A percentile compares a stretch with the other conserved stretches of the same genome.
Evolutionary conservation across 2,329 filamentous ascomycete species (phyloP).

Genomic region (Fusarium solani-melongenae): DNA sequence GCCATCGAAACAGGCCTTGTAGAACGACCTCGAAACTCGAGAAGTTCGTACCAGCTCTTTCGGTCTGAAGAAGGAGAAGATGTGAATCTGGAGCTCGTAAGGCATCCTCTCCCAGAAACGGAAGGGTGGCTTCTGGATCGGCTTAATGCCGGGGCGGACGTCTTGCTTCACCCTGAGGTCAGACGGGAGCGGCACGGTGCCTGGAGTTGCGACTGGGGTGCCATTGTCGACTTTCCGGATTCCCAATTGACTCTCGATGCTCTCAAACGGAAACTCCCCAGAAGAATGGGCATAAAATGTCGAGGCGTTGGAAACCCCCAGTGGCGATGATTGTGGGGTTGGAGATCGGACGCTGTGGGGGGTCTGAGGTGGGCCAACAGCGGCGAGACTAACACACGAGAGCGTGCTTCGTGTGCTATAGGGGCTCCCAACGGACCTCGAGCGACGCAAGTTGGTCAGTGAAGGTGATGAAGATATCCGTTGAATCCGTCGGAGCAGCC

Average conservation of each 20-base stretch:
- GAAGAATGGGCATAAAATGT: slow-evolving; percentile 54
- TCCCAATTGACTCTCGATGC: slow-evolving; percentile 60
- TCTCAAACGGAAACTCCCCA: slow-evolving; percentile 55
- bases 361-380: slow-evolving; percentile 46
- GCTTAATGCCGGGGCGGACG: slow-evolving; percentile 28
- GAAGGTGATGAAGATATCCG: slow-evolving; percentile 86
- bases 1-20: slow-evolving; percentile 90
- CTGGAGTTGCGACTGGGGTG: slow-evolving; percentile 51
- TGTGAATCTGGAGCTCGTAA: slow-evolving; percentile 80
- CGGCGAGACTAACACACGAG: slow-evolving; percentile 66
- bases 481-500: slow-evolving; percentile 78
- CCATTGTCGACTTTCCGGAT: slow-evolving; percentile 67
- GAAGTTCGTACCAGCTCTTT: slow-evolving; percentile 85
- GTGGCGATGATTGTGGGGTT: slow-evolving; percentile 55
- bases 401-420: slow-evolving; percentile 67
- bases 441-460: slow-evolving; percentile 70
- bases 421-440: slow-evolving; percentile 75
- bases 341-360: slow-evolving; percentile 43
- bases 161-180: slow-evolving; percentile 63
- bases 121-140: slow-evolving; percentile 52
- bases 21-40: slow-evolving; percentile 80
- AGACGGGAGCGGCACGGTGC: slow-evolving; percentile 71
- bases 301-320: slow-evolving; percentile 49
- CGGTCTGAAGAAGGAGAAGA: slow-evolving; percentile 80
- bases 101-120: slow-evolving; percentile 87